These are phyloP conservation scores for Penicillium janthinellum DNA, from an alignment of 2,329 filamentous ascomycete species.

Conservation along the genomic window DNA sequence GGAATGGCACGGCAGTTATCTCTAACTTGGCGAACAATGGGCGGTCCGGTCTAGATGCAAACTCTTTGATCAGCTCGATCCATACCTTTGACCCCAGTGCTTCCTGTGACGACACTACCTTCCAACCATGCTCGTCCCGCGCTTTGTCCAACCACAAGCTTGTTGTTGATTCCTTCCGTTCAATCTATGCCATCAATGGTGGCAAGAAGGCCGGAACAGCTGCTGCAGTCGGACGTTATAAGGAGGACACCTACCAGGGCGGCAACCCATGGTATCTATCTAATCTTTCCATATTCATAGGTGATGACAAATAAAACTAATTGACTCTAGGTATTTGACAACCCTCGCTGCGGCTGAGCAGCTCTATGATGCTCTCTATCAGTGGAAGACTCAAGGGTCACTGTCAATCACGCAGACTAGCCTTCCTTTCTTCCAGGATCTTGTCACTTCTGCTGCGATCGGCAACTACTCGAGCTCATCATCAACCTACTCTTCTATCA, in stretches of 20 bases:
- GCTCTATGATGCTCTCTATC: constrained; percentile 73
- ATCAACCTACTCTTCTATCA: constrained; percentile 46
- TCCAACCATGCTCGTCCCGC: constrained; percentile 71
- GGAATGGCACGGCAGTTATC: constrained; percentile 56
- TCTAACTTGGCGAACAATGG: constrained; percentile 73
- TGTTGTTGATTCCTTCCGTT: constrained; percentile 73
- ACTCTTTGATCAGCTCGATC: constrained; percentile 67
- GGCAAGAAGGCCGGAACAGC: constrained; percentile 63
- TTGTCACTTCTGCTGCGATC: constrained; percentile 58
- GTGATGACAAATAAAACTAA: background rate
- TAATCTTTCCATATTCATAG: background rate
- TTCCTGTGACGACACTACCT: constrained; percentile 68
- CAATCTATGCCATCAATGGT: constrained; percentile 69
- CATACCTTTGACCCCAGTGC: constrained; percentile 69
- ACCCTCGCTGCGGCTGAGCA: constrained; percentile 77
- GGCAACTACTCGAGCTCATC: constrained; percentile 66
- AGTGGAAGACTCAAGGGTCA: constrained; percentile 66
- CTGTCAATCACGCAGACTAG: constrained; percentile 67
- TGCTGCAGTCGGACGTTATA: constrained; percentile 66
- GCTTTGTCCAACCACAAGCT: constrained; percentile 75
- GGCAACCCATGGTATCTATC: constrained; percentile 64
- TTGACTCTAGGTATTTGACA: constrained; percentile 62
- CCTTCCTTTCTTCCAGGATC: constrained; percentile 70
- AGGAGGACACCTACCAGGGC: constrained; percentile 72
- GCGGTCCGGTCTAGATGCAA: constrained; percentile 71